Evolutionary conservation across 441 rosid species (phyloP), one percentile per base, ranked within the genome.

Genomic region (Bocquillonia castaneifolia): DNA sequence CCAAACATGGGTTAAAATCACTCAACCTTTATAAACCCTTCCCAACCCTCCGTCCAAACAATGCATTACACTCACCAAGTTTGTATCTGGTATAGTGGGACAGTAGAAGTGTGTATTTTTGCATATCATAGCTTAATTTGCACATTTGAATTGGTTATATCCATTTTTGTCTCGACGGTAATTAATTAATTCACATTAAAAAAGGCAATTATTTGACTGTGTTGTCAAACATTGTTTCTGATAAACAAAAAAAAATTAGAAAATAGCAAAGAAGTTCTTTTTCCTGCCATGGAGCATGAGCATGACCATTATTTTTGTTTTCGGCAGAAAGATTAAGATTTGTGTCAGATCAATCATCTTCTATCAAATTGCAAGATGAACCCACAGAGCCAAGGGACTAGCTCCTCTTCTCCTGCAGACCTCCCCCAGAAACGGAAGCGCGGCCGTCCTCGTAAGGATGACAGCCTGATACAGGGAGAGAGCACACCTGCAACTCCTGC

Each of bases 381-480:
- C 73, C 80, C 79, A 47, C 80, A 79, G 71, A 66, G 48, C 64
- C 87, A 73, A 68, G 86, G 78, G 52, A 45, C 68, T 18, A 48
- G 66, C 67, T 76, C 79, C 53, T 56, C 77, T 72, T 80, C 87
- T 66, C 67, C 79, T 42, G 66, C 77, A 47, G 87, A 81, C 17
- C 67, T 71, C 36, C 84, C 87, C 20, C 62, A 63, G 61, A 92
- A 79, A 76, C 78, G 93, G 34, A 89, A 84, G 63, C 88, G 96
- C 59, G 93, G 94, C 37, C 93, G 91, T 59, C 96, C 97, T 2
- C 86, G 86, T 26, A 86, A 82, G 74, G 88, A 84, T 56, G 88
- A 83, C 72, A 64, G 40, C 68, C 26, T 58, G 52, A 64, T 65
- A 64, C 85, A 70, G 61, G 84, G 75, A 28, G 82, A 80, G 71